Evolutionary conservation across 495 filamentous ascomycete genomes (phyloP).

Genomic region (Xylona heveae): DNA sequence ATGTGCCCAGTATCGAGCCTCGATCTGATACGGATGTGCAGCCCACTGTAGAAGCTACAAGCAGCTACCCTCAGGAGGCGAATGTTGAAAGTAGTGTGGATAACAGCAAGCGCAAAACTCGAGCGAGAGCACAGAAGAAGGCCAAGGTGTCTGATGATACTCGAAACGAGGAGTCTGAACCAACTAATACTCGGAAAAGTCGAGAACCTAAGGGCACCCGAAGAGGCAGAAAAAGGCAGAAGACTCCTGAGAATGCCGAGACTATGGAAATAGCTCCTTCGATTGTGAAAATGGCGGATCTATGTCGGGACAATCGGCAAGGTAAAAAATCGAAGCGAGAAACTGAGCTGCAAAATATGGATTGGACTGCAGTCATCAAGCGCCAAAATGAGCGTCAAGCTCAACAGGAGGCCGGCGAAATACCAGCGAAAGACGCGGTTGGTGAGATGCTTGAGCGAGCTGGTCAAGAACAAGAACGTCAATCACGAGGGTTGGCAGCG

Average conservation of each 20-base stretch:
- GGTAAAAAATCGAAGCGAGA: conserved; percentile 66
- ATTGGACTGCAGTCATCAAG: conserved; percentile 25
- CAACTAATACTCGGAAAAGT: conserved; percentile 1
- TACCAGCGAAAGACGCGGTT: conserved; percentile 1
- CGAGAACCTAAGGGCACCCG: conserved; percentile 7
- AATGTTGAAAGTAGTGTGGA: too few species aligned
- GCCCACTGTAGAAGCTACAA: too few species aligned
- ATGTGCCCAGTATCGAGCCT: too few species aligned
- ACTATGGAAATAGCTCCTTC: conserved; percentile 41
- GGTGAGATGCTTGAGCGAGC: conserved; percentile 2
- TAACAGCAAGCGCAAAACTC: too few species aligned
- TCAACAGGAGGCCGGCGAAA: conserved; percentile 1
- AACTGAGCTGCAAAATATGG: conserved; percentile 29
- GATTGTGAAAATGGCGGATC: conserved; percentile 59
- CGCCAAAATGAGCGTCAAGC: conserved; percentile 17
- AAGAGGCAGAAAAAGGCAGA: conserved; percentile 23
- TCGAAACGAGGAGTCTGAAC: conserved; percentile 1
- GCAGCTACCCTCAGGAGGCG: too few species aligned
- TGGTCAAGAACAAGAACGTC: conserved; percentile 1
- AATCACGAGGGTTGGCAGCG: conserved; percentile 12
- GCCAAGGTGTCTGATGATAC: too few species aligned
- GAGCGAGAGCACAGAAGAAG: too few species aligned
- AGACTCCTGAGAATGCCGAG: conserved; percentile 65
- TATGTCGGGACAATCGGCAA: conserved; percentile 53
- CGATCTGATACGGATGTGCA: too few species aligned